These are phyloP conservation scores for Diddensiella caesifluorescens DNA, from an alignment of 805 yeast species.

Conservation along the genomic window DNA sequence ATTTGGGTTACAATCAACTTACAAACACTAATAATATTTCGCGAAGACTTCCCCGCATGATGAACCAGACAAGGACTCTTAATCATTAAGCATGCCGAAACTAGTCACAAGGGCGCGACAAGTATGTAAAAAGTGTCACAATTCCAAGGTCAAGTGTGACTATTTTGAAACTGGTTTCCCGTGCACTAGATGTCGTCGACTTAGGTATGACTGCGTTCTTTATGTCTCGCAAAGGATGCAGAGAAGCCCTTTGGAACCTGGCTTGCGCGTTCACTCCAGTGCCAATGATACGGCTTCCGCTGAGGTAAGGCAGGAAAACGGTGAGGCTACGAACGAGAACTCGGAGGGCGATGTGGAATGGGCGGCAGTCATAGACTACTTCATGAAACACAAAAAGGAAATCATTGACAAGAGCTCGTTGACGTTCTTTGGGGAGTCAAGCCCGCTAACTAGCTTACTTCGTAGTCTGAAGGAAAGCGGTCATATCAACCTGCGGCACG, in stretches of 20 bases:
- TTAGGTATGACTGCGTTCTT: not conserved
- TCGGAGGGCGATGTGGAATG: not conserved
- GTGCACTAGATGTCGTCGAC: conserved; percentile 12
- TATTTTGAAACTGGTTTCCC: conserved; percentile 9
- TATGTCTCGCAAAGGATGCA: not conserved
- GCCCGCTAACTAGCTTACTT: conserved; percentile 11
- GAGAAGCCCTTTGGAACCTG: not conserved
- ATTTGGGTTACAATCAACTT: too few species aligned
- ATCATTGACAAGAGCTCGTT: conserved; percentile 6
- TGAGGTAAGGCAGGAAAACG: not conserved
- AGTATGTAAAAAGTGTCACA: conserved; percentile 13
- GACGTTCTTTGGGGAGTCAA: conserved; percentile 15
- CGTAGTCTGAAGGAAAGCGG: conserved; percentile 13
- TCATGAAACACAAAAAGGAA: not conserved
- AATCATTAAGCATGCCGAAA: not conserved
- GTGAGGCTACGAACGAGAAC: not conserved
- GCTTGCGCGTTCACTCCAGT: not conserved
- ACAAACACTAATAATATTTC: too few species aligned
- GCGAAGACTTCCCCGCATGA: too few species aligned
- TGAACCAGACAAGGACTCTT: too few species aligned
- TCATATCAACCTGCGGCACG: conserved; percentile 7
- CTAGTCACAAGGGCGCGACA: conserved; percentile 5
- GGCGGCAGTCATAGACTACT: conserved; percentile 6
- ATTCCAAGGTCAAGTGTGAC: conserved; percentile 14
- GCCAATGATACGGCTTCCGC: not conserved